These are phyloP conservation scores for Galium porrigens DNA, from an alignment of 305 asterid species.

Conservation along the genomic window DNA sequence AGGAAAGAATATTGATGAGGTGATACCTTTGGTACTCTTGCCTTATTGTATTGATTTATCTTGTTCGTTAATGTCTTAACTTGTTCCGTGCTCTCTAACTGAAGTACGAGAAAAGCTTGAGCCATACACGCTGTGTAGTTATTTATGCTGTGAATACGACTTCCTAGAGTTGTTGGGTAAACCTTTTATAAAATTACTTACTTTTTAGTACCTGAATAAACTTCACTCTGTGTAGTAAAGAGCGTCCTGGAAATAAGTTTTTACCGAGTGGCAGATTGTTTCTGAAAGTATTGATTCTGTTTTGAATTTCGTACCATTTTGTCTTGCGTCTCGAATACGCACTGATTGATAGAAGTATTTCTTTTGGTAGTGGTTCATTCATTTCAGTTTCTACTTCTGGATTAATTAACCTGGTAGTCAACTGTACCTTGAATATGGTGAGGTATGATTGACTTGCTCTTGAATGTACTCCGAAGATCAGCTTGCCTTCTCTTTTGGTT, in stretches of 20 bases:
- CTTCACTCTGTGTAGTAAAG: neutral
- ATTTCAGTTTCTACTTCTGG: neutral
- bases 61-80: constrained; percentile 4
- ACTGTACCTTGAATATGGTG: neutral
- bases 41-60: constrained; percentile 2
- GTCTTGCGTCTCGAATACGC: no score
- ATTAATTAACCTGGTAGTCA: neutral
- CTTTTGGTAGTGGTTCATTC: neutral
- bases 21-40: constrained; percentile 21
- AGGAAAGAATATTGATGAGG: constrained; percentile 79
- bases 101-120: neutral
- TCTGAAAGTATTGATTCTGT: neutral
- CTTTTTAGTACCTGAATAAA: neutral
- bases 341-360: neutral
- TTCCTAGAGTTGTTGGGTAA: neutral
- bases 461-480: neutral
- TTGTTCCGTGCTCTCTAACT: neutral
- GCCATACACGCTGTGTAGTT: neutral
- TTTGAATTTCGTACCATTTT: neutral
- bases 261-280: neutral
- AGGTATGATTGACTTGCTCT: neutral
- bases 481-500: neutral
- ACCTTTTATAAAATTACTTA: neutral
- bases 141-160: neutral
- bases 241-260: neutral